phyloP scores from a whole-genome alignment of 129 eudicot genomes.

The Chrysanthemum lavandulifolium region DNA sequence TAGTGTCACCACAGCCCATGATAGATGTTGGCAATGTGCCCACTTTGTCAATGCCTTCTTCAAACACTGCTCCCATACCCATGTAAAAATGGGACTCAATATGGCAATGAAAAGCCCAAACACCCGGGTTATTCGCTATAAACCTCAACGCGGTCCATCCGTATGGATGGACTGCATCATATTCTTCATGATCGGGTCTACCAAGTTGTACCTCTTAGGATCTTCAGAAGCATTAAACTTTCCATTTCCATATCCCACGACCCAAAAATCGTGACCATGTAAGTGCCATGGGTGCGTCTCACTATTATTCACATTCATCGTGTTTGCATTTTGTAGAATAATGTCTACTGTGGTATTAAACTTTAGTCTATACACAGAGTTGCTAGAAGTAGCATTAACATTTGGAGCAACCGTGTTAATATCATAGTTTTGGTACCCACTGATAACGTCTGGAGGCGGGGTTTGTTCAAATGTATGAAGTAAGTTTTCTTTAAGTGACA shows the following conservation, averaged over 20 bases:
- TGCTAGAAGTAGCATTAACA: slow-evolving; percentile 49
- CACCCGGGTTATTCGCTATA: slow-evolving; percentile 88
- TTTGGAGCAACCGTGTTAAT: slow-evolving; percentile 39
- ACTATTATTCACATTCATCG: slow-evolving; percentile 37
- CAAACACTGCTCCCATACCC: slow-evolving; percentile 94
- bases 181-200: slow-evolving; percentile 76
- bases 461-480: slow-evolving; percentile 47
- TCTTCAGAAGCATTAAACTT: slow-evolving; percentile 55
- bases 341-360: slow-evolving; percentile 69
- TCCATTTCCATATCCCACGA: slow-evolving; percentile 78
- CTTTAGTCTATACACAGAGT: slow-evolving; percentile 47
- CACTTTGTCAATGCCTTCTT: slow-evolving; percentile 69
- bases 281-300: slow-evolving; percentile 98
- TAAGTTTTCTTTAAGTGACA: slow-evolving; percentile 55
- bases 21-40: slow-evolving; percentile 58
- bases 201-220: slow-evolving; percentile 56
- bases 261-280: slow-evolving; percentile 97
- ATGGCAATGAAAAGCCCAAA: slow-evolving; percentile 95
- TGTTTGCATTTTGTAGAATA: slow-evolving; percentile 77
- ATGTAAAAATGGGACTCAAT: slow-evolving; percentile 78
- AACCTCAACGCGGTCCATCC: slow-evolving; percentile 96
- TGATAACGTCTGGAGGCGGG: slow-evolving; percentile 57
- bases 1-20: slow-evolving; percentile 81
- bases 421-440: slow-evolving; percentile 41
- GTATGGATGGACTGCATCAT: slow-evolving; percentile 75